Evolutionary conservation across 345 rosid genomes (phyloP).

Genomic region (Euclidium syriacum): DNA sequence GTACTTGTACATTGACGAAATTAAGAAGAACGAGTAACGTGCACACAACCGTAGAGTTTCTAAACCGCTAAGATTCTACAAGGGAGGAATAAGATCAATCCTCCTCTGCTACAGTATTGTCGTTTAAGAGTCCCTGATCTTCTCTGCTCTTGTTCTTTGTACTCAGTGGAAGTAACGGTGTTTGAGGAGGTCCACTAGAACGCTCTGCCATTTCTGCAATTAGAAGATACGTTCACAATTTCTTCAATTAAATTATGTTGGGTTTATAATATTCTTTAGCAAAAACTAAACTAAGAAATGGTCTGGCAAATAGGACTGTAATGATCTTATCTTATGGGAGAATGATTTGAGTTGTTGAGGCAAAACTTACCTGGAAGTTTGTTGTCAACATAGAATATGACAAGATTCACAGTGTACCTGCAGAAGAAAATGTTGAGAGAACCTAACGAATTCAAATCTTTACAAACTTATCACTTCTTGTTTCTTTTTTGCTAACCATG

Average conservation of each 20-base stretch:
- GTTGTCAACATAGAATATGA: constrained; percentile 55
- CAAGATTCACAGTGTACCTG: constrained; percentile 85
- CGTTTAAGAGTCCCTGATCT: constrained; percentile 54
- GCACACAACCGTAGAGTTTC: background rate
- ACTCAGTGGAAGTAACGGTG: constrained; percentile 47
- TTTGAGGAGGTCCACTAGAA: constrained; percentile 36
- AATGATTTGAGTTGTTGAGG: background rate
- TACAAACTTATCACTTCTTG: background rate
- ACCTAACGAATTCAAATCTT: background rate
- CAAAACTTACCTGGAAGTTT: constrained; percentile 66
- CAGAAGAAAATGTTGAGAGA: background rate
- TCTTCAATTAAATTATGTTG: background rate
- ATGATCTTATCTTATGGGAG: background rate
- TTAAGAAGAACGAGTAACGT: background rate
- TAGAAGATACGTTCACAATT: background rate
- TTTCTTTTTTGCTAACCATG: constrained; percentile 44
- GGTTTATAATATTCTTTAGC: background rate
- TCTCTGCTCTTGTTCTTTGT: constrained; percentile 52
- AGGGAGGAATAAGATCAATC: background rate
- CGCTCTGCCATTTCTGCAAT: constrained; percentile 70
- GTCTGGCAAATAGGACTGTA: background rate
- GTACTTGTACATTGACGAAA: background rate
- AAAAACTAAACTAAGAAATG: background rate
- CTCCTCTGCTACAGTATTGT: constrained; percentile 29
- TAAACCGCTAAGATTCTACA: background rate